These are phyloP conservation scores for Picea abies DNA, from an alignment of 83 land plant species.

Conservation along the genomic window DNA sequence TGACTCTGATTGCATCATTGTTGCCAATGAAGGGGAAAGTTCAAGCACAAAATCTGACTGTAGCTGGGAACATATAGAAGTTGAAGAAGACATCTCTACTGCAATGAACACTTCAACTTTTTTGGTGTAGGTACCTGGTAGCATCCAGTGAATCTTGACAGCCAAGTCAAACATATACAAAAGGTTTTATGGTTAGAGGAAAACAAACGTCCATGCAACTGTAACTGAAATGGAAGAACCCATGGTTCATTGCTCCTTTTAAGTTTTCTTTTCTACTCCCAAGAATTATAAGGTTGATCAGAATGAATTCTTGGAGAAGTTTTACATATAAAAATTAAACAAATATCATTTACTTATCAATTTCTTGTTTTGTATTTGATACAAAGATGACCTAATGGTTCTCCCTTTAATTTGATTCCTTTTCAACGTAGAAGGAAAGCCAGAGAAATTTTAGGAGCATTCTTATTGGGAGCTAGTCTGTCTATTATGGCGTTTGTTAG, in stretches of 20 bases:
- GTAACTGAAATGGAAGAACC: not conserved
- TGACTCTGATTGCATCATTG: not conserved
- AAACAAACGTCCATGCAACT: not conserved
- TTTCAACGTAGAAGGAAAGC: too few relatives aligned
- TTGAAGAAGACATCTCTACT: not conserved
- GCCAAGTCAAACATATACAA: not conserved
- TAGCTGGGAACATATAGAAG: constrained; percentile 9
- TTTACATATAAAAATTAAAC: not conserved
- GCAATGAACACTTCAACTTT: not conserved
- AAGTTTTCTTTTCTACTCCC: not conserved
- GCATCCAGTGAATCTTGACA: not conserved
- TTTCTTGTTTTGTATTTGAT: not conserved
- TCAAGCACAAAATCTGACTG: constrained; percentile 14
- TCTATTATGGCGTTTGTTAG: too few relatives aligned
- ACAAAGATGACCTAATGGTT: not conserved
- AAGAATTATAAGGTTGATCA: not conserved
- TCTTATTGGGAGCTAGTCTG: too few relatives aligned
- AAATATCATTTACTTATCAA: not conserved
- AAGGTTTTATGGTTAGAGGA: not conserved
- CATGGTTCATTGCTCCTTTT: not conserved
- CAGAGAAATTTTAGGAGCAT: too few relatives aligned
- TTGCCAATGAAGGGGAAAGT: constrained; percentile 4
- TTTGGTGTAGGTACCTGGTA: not conserved
- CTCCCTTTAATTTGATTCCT: not conserved
- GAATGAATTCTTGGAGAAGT: not conserved